Evolutionary conservation across 345 rosid genomes (phyloP), one percentile per base, ranked within the genome.

Genomic region (Eucalyptus viminalis): DNA sequence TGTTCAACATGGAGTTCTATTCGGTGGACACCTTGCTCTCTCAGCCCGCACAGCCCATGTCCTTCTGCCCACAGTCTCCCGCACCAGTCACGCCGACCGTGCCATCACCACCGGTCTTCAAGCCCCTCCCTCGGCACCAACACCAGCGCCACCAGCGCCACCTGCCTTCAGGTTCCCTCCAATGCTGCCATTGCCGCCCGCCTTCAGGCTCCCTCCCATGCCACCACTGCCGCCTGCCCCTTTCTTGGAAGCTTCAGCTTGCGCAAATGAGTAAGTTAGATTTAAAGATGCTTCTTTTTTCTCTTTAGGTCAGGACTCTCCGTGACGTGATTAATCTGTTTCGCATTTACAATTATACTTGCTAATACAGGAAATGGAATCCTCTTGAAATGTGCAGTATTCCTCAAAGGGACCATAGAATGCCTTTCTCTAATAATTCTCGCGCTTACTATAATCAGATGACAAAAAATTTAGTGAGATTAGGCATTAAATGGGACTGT

Each of bases 241-340:
- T 24, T 95, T 94, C 92, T 51, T 91, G 31, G 96, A 95, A 89
- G 93, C 96, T 88, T 96, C 99, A 14, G 98, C 98, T 51, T 98
- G 99, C 89, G 89, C 98, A 19, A 93, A 96, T 89, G 93, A 93
- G 99, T 95, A 94, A 95, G 98, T 93, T 88, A 25, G 40, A 76
- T 40, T 14, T 25, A 37, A 76, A 76, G 83, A 40, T 21, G 83
- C 83, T 76, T 76, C 47, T 19, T 21, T 40, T 40, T 40, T 40
- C 85, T 40, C 47, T 40, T 76, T 40, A 40, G 44, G 47, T 22
- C 85, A 76, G 47, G 85, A 76, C 85, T 72, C 49, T 89, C 9
- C 45, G 54, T 47, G 11, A 40, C 16, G 47, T 21, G 5, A 76
- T 37, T 40, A 76, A 76, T 76, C 45, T 7, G 85, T 76, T 40